These are phyloP conservation scores for Beauveria australis DNA, from an alignment of 2,329 filamentous ascomycete genomes.

Conservation along the genomic window DNA sequence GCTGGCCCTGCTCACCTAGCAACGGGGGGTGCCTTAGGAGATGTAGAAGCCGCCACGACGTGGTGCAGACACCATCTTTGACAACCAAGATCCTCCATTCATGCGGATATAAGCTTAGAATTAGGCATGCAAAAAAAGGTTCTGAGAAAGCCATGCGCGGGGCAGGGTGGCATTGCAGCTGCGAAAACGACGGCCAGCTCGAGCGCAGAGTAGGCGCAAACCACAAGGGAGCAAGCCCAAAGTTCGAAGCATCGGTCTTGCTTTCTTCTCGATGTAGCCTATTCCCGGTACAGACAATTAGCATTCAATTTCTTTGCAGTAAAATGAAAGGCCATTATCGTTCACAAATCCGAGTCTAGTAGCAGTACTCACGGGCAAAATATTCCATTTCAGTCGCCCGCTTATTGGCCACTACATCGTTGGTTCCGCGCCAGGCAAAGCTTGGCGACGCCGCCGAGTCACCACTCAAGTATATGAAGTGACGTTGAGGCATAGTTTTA, in stretches of 20 bases:
- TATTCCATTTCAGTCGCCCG: background rate
- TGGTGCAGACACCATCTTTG: background rate
- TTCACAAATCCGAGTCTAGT: background rate
- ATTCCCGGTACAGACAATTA: background rate
- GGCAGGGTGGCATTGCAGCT: background rate
- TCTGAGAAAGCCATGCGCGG: background rate
- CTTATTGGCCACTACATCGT: too few relatives aligned
- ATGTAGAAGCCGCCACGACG: background rate
- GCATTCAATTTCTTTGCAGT: background rate
- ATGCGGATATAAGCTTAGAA: background rate
- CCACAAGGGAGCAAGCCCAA: slow-evolving; percentile 4
- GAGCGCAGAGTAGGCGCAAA: slow-evolving; percentile 2
- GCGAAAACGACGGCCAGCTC: background rate
- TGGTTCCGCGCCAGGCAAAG: background rate
- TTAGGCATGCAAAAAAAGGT: background rate
- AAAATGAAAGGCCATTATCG: background rate
- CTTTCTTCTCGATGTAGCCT: background rate
- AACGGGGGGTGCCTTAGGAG: background rate
- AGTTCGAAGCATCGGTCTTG: background rate
- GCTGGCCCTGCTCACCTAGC: background rate
- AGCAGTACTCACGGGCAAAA: background rate
- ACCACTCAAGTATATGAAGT: background rate
- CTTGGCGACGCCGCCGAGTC: background rate
- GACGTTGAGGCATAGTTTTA: too few relatives aligned
- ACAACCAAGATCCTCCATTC: background rate